Evolutionary conservation across 2,329 filamentous ascomycete species (phyloP).

Genomic region (Paraphoma chrysanthemicola): DNA sequence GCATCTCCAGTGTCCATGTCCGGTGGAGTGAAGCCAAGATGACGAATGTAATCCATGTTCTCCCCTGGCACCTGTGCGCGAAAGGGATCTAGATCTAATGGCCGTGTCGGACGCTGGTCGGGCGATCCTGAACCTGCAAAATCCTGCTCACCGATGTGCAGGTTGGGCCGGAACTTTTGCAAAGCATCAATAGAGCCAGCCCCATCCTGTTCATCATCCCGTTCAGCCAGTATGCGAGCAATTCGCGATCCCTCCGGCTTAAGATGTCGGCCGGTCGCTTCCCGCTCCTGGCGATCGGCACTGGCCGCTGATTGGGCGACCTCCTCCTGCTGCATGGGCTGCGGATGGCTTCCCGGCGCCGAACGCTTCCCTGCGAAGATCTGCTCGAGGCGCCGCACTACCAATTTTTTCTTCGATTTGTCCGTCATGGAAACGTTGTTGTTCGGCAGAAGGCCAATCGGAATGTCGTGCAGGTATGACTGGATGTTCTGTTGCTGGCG

Average conservation of each 20-base stretch:
- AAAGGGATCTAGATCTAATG: constrained; percentile 78
- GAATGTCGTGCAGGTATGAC: constrained; percentile 75
- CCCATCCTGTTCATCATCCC: constrained; percentile 17
- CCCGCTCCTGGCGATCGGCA: constrained; percentile 51
- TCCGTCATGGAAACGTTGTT: constrained; percentile 69
- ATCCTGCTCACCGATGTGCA: constrained; percentile 32
- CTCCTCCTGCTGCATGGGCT: constrained; percentile 63
- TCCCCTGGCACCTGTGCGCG: constrained; percentile 77
- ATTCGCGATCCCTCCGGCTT: constrained; percentile 54
- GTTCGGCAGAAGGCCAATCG: constrained; percentile 70
- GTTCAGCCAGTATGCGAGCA: constrained; percentile 52
- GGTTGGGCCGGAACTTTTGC: constrained; percentile 23
- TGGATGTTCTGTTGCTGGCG: constrained; percentile 63
- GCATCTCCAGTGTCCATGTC: constrained; percentile 59
- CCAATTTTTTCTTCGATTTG: constrained; percentile 75
- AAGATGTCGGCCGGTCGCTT: constrained; percentile 47
- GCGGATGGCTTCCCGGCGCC: constrained; percentile 52
- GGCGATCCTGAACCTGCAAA: constrained; percentile 49
- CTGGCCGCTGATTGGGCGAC: constrained; percentile 62
- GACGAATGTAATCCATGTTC: constrained; percentile 81
- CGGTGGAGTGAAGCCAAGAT: constrained; percentile 72
- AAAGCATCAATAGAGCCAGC: constrained; percentile 17
- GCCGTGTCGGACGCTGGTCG: constrained; percentile 79
- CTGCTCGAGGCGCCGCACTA: constrained; percentile 79
- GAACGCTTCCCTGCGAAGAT: constrained; percentile 76